phyloP scores from a whole-genome alignment of 208 protist genomes.

The Tritrichomonas musculus region DNA sequence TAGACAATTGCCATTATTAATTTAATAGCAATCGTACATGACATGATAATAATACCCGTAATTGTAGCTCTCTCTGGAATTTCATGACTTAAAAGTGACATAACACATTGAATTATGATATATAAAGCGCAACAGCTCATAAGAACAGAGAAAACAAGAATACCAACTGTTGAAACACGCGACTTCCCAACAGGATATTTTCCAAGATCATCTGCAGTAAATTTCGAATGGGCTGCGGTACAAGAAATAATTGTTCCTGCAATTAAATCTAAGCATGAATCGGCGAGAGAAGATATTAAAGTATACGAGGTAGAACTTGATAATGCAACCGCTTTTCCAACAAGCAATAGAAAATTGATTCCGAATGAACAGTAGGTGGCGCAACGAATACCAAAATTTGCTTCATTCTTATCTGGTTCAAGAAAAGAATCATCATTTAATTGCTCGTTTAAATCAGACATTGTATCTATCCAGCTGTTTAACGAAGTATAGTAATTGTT shows the following conservation, averaged over 20 bases:
- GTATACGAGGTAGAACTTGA: slow-evolving; percentile 4
- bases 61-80: neutral
- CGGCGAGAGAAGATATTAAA: neutral
- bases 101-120: slow-evolving; percentile 22
- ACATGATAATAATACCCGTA: neutral
- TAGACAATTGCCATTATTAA: neutral
- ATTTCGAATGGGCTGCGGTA: neutral
- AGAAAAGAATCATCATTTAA: neutral
- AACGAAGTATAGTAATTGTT: slow-evolving; percentile 2
- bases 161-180: neutral
- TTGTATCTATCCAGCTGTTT: neutral
- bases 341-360: neutral
- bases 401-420: neutral
- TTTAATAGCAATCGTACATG: neutral
- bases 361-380: neutral
- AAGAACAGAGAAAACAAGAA: slow-evolving; percentile 12
- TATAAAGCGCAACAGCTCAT: neutral
- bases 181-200: slow-evolving; percentile 20
- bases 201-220: neutral
- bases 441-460: neutral
- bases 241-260: slow-evolving; percentile 21
- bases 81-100: neutral
- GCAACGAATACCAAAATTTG: neutral
- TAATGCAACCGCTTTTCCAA: neutral
- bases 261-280: neutral